Percentiles rank a stretch among this genome's conserved stretches.
These are phyloP conservation scores for Arabidopsis arenosa DNA, from an alignment of 345 rosid genomes.

Conservation along the genomic window DNA sequence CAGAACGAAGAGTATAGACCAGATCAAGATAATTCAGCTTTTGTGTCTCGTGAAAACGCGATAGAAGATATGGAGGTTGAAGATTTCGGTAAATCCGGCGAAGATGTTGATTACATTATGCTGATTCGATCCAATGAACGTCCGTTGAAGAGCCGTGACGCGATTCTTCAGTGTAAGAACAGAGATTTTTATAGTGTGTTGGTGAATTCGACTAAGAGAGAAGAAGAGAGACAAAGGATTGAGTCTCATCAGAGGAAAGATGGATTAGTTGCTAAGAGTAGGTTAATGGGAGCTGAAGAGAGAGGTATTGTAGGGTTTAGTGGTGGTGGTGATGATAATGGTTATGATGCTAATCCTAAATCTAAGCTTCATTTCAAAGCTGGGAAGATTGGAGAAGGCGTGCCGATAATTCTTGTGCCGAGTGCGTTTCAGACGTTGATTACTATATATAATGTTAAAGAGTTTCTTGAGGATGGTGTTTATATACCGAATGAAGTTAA, in stretches of 20 bases:
- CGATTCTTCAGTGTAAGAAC: conserved; percentile 70
- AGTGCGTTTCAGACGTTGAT: conserved; percentile 94
- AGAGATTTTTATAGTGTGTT: conserved; percentile 79
- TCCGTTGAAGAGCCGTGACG: conserved; percentile 81
- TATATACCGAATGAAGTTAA: conserved; percentile 84
- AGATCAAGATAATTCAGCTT: conserved; percentile 45
- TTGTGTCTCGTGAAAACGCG: conserved; percentile 35
- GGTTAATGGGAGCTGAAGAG: conserved; percentile 85
- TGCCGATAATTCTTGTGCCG: conserved; percentile 88
- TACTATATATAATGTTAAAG: conserved; percentile 91
- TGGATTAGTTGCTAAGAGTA: conserved; percentile 87
- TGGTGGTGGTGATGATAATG: conserved; percentile 66
- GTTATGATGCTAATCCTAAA: conserved; percentile 59
- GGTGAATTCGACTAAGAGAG: conserved; percentile 78
- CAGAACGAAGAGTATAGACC: conserved; percentile 52
- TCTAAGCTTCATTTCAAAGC: conserved; percentile 76
- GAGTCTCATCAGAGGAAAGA: conserved; percentile 95
- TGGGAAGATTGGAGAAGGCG: conserved; percentile 88
- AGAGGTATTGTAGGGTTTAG: conserved; percentile 71
- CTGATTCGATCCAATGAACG: conserved; percentile 64
- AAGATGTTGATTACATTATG: conserved; percentile 46
- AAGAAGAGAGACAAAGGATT: conserved; percentile 87
- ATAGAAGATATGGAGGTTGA: conserved; percentile 35
- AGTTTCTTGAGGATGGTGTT: conserved; percentile 90
- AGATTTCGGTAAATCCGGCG: conserved; percentile 40